Evolutionary conservation across 305 asterid genomes (phyloP), one percentile per base, ranked within the genome.

Genomic region (Fraxinus angustifolia): DNA sequence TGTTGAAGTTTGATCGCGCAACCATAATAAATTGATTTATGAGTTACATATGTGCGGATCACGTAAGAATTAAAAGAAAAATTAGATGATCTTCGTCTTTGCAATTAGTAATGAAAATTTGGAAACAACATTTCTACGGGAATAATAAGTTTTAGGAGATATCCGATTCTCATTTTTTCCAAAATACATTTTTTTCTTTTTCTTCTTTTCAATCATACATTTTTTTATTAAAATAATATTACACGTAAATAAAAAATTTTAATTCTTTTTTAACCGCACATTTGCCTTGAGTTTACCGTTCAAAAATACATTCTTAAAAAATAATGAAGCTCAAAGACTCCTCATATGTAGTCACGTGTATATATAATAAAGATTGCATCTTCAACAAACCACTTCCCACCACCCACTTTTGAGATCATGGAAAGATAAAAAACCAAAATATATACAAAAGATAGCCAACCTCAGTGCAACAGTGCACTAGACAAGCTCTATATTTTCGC

Each of bases 341-440:
- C 8, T 8, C 16, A 40, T 48, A 50, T 73, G 23, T 78, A 45
- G 7, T 8, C 7, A 34, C 60, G 23, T 35, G 6, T 33, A n/a
- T 34, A 33, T 33, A 33, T 60, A 78, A 42, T 80, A 48, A 62
- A 72, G 50, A 38, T 31, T 2, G 77, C 30, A 30, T 30, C 33
- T 30, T 73, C 84, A 82, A 56, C 89, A 85, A 79, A 85, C 88
- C 87, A 85, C 82, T 82, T 84, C 19, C 85, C 85, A 81, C 92
- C 91, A 90, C 89, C 91, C 86, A 84, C 78, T 73, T 75, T 40
- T 87, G 28, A 81, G 76, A 79, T 79, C 62, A 88, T 67, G 83
- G 42, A 77, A 79, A 38, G 33, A 82, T 85, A 83, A 77, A 82
- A 76, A 72, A 23, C 38, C 42, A 10, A 72, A 80, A 34, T 31